Evolutionary conservation across 768 basidiomycete genomes (phyloP), one percentile per base, ranked within the genome.

Genomic region (Termitomyces sp.): DNA sequence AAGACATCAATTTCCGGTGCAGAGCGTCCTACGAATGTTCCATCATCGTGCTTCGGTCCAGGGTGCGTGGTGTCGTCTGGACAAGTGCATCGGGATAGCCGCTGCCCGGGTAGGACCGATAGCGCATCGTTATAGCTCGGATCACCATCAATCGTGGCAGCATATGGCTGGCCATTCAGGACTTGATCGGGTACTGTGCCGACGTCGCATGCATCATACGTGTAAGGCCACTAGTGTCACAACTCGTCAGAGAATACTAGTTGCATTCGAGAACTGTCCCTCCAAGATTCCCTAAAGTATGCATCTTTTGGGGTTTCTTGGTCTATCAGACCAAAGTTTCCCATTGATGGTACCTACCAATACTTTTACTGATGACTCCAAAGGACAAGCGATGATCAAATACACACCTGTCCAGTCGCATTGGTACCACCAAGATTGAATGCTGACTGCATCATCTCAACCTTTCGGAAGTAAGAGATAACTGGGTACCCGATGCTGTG

Each of bases 1-100:
- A 95, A 85, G 43, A 95, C 71, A 69, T 95, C 93, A 59, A 94
- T 93, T 69, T 95, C 93, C 3, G 93, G 93, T 26, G 93, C 89
- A 24, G 87, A 72, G 30, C 93, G 78, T 2, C 92, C 93, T 1
- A 88, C 85, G 69, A 82, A 93, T 0, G 83, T 79, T 9, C 89
- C 89, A 69, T 92, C 87, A 0, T 76, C 57, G 49, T 85, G 82
- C 43, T 80, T 78, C 5, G 92, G 92, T 1, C 92, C 92, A 32
- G 93, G 93, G 67, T 94, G 92, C 27, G 81, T 54, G 5, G 52
- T 77, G 61, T 93, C 91, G 18, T 84, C 84, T 0, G 77, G 68
- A 68, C 93, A 95, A 0, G 93, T 94, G 70, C 93, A 95, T 14
- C 86, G 75, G 18, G 87, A 88, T n/a, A 94, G 72, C 50, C 83